Conservation (phyloP, 352 stramenopile species). For the Pythium dissotocum region DNA sequence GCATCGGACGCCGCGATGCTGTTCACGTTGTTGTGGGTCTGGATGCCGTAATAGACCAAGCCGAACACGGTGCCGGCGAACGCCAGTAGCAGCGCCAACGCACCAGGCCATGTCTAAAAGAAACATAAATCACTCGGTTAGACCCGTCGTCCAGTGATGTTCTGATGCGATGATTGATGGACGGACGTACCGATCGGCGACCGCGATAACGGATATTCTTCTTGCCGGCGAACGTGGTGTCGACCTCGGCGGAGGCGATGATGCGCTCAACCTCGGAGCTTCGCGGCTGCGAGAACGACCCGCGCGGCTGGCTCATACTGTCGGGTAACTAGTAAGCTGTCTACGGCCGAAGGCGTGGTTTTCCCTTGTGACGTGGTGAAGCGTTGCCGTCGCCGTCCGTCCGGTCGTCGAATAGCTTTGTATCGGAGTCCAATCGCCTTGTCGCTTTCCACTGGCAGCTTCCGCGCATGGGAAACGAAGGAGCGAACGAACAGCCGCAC, state of each 20-base stretch:
- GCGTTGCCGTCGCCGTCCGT: not conserved
- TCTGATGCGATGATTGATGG: not conserved
- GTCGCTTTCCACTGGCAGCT: not conserved
- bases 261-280: constrained; percentile 84
- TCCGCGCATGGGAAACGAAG: constrained; percentile 1
- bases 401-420: not conserved
- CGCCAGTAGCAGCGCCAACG: constrained; percentile 61
- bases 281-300: constrained; percentile 45
- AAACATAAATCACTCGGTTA: not conserved
- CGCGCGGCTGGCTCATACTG: constrained; percentile 33
- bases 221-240: constrained; percentile 80
- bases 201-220: constrained; percentile 67
- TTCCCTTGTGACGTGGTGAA: constrained; percentile 2
- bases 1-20: constrained; percentile 47
- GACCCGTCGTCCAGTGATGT: no score
- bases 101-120: constrained; percentile 72
- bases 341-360: constrained; percentile 13
- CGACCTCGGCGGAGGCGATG: constrained; percentile 74
- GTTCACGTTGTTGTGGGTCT: constrained; percentile 63
- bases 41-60: constrained; percentile 76
- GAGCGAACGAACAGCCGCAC: not conserved
- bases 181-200: constrained; percentile 53
- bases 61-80: constrained; percentile 58
- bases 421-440: not conserved
- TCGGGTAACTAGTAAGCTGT: not conserved